Evolutionary conservation across 371 early-diverging fungal genomes (phyloP).

Genomic region (Mortierella sp.): DNA sequence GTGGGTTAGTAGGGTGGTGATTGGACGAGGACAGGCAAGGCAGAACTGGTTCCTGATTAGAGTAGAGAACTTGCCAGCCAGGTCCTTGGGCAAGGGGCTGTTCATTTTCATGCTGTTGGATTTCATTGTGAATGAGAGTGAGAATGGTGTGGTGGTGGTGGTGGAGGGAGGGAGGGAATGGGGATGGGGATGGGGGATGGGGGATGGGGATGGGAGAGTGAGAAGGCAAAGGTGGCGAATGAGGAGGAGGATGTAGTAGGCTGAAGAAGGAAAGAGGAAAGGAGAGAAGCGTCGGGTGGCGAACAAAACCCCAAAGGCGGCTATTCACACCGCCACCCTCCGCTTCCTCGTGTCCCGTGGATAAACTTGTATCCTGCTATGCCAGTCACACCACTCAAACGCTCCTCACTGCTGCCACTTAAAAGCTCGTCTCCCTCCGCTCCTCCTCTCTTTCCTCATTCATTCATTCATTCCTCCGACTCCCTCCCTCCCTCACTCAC

Average conservation of each 20-base stretch:
- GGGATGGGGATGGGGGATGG: neutral
- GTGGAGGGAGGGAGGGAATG: neutral
- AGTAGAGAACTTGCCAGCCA: conserved; percentile 59
- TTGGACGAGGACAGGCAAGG: too few species aligned
- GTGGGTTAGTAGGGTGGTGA: too few species aligned
- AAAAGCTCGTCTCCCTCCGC: too few species aligned
- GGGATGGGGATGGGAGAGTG: too few species aligned
- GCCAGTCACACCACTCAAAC: too few species aligned
- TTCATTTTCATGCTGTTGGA: conserved; percentile 57
- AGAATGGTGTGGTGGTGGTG: neutral
- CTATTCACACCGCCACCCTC: neutral
- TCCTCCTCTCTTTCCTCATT: neutral
- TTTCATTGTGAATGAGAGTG: conserved; percentile 12
- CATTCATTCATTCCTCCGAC: neutral
- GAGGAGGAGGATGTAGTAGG: neutral
- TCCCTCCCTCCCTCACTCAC: neutral
- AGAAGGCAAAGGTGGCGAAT: neutral
- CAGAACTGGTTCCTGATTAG: too few species aligned
- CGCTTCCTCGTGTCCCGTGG: too few species aligned
- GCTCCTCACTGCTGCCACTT: too few species aligned
- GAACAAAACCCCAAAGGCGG: too few species aligned
- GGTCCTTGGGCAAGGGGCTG: conserved; percentile 71
- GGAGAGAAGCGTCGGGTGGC: neutral
- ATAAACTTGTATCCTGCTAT: too few species aligned
- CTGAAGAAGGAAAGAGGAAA: neutral